Evolutionary conservation across 2,329 filamentous ascomycete genomes (phyloP).

Genomic region (Epichloe glyceriae): DNA sequence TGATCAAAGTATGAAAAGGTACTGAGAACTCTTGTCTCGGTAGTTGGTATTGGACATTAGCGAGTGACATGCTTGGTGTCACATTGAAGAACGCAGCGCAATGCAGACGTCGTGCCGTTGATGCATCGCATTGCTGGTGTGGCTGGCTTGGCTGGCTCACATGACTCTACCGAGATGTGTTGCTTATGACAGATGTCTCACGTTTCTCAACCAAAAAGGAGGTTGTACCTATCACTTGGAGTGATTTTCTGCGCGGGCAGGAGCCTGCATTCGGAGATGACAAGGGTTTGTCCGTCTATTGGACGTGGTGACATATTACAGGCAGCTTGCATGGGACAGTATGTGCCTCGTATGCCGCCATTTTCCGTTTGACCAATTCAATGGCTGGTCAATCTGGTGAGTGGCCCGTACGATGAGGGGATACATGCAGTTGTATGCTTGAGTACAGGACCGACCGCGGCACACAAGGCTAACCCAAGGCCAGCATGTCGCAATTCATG

Average conservation of each 20-base stretch:
- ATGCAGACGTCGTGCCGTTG: background rate
- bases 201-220: background rate
- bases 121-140: background rate
- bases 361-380: background rate
- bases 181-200: background rate
- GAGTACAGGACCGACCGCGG: conserved; percentile 5
- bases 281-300: background rate
- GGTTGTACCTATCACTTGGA: background rate
- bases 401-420: conserved; percentile 3
- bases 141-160: conserved; percentile 2
- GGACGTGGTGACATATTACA: background rate
- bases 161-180: conserved; percentile 1
- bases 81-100: background rate
- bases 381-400: background rate
- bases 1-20: no score
- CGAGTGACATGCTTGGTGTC: background rate
- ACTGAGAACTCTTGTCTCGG: background rate
- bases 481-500: background rate
- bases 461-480: background rate
- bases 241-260: background rate
- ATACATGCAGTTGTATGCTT: background rate
- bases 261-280: background rate
- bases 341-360: background rate
- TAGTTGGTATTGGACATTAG: background rate
- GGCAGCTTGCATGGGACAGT: background rate